Evolutionary conservation across 352 stramenopile species (phyloP).

Genomic region (Globisporangium barbulae): DNA sequence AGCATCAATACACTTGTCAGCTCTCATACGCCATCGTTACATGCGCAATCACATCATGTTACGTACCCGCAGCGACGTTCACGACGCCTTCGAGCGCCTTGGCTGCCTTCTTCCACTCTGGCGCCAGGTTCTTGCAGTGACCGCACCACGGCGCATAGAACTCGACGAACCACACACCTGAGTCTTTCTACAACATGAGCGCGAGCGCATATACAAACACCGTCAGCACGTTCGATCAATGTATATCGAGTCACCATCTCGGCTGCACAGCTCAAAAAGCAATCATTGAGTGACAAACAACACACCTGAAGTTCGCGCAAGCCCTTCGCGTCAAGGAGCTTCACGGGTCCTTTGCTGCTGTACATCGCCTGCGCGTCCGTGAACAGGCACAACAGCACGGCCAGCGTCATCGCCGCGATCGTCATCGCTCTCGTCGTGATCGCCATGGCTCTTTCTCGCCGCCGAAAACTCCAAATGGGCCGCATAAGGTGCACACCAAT

Average conservation of each 20-base stretch:
- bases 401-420: slow-evolving; percentile 24
- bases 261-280: background rate
- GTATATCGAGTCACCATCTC: background rate
- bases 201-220: background rate
- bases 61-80: slow-evolving; percentile 76
- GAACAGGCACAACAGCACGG: slow-evolving; percentile 28
- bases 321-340: slow-evolving; percentile 65
- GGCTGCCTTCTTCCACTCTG: slow-evolving; percentile 91
- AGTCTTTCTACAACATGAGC: slow-evolving; percentile 40
- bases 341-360: slow-evolving; percentile 58
- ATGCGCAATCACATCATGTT: background rate
- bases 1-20: background rate
- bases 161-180: slow-evolving; percentile 91
- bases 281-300: background rate
- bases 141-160: slow-evolving; percentile 96
- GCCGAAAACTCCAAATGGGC: slow-evolving; percentile 13
- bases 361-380: slow-evolving; percentile 48
- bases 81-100: slow-evolving; percentile 87
- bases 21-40: background rate
- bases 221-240: background rate
- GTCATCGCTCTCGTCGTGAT: slow-evolving; percentile 16
- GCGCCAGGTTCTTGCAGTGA: slow-evolving; percentile 92
- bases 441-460: slow-evolving; percentile 15
- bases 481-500: background rate
- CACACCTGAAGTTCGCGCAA: slow-evolving; percentile 64